Base-by-base conservation (phyloP, 2,329 filamentous ascomycete genomes). In the Neofusicoccum kwambonambiense region DNA sequence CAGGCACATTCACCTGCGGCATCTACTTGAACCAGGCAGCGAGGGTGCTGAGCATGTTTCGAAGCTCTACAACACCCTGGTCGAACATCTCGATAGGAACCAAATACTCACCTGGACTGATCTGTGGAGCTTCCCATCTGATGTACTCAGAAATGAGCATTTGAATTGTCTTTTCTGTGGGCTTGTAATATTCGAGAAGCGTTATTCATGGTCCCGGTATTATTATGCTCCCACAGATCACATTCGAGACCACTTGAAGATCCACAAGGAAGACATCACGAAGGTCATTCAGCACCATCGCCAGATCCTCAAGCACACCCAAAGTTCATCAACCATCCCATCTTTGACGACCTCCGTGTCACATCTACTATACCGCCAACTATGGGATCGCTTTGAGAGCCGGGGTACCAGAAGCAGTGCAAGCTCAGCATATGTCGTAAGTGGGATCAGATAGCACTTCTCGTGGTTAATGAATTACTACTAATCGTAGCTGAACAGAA, bases 221-320 rank as follows among this genome's bases (percentile, higher is more conserved):
- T 3, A 3, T 22, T 2, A 3, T 22, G 19, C 2, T 22, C 19
- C 0, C 19, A 22, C 19, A 22, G 4, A 13, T 31, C 11, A 15
- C 22, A 12, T 12, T 27, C 6, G 49, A 31, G 19, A 22, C 19
- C 56, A 64, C 41, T 31, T 65, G 15, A n/a, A 37, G 5, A 27
- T 57, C 3, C 45, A 64, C 13, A 51, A 64, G 44, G 22, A 42
- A 54, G 34, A 63, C 52, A 45, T 45, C 34, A 27, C 50, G 9
- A 39, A 56, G 4, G 52, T 66, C 31, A 22, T 57, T 15, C 50
- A 50, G 2, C 52, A 64, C 27, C 56, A 57, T 12, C 15, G 65
- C 3, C 56, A 52, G n/a, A 62, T 66, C 17, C 61, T 67, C 11
- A 64, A 50, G 34, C 35, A 66, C 12, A 45, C n/a, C 64, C 57